Percentiles rank a stretch among this genome's conserved stretches.
Evolutionary conservation across 139 green algal genomes (phyloP).

Genomic region (Chlorella sp.): DNA sequence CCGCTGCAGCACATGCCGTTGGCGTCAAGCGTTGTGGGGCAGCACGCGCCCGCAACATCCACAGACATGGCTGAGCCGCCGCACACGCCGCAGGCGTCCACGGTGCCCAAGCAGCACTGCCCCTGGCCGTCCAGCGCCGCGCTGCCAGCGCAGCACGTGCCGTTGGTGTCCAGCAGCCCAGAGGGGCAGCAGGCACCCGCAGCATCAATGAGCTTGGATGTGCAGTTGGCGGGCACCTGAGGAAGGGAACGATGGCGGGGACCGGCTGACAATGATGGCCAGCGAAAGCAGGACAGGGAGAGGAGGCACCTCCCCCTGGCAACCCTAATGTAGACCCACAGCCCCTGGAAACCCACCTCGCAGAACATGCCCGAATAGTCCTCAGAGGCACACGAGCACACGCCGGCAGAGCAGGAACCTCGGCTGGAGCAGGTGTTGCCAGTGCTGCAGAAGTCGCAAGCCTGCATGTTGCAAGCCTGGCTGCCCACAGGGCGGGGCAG

Average conservation of each 20-base stretch:
- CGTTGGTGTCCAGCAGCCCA: conserved; percentile 22
- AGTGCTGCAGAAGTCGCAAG: conserved; percentile 49
- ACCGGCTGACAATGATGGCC: background rate
- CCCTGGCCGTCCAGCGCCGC: conserved; percentile 37
- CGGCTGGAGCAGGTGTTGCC: conserved; percentile 30
- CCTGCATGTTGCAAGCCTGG: conserved; percentile 30
- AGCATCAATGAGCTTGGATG: conserved; percentile 30
- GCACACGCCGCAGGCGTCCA: conserved; percentile 60
- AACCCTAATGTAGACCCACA: background rate
- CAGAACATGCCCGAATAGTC: conserved; percentile 33
- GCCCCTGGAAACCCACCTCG: conserved; percentile 15
- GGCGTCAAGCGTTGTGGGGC: conserved; percentile 37
- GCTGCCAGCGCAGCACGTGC: conserved; percentile 35
- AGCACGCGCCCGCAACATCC: conserved; percentile 50
- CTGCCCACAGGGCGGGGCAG: background rate
- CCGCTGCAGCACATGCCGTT: conserved; percentile 53
- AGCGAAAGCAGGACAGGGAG: background rate
- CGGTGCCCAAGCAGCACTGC: conserved; percentile 38
- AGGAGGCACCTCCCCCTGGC: background rate
- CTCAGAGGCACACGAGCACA: conserved; percentile 28
- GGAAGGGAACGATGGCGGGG: background rate
- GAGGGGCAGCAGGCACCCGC: conserved; percentile 37
- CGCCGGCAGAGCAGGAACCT: conserved; percentile 31
- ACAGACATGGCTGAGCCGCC: conserved; percentile 37
- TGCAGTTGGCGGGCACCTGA: conserved; percentile 26